These are phyloP conservation scores for Leccinum fuscescens DNA, from an alignment of 1,284 basidiomycete genomes.

Conservation along the genomic window DNA sequence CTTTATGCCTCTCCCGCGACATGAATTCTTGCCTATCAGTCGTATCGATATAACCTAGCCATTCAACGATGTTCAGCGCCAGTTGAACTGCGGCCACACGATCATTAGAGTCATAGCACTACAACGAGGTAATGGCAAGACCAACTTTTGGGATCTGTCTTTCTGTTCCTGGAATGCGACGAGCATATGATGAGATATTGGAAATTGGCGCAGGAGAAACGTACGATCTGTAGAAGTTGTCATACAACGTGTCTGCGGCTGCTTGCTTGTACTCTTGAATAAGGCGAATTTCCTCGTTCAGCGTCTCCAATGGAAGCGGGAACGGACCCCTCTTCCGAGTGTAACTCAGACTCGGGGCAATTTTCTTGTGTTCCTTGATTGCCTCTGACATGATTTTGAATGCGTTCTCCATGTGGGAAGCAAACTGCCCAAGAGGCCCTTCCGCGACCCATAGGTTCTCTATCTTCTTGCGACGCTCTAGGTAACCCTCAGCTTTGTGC, in stretches of 20 bases:
- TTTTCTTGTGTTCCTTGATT: conserved; percentile 23
- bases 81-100: conserved; percentile 21
- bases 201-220: neutral
- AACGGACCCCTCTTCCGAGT: conserved; percentile 19
- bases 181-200: neutral
- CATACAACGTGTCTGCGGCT: conserved; percentile 17
- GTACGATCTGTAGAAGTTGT: conserved; percentile 25
- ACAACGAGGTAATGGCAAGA: neutral
- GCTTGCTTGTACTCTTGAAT: conserved; percentile 24
- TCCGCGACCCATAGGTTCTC: conserved; percentile 18
- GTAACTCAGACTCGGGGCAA: conserved; percentile 6
- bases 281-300: conserved; percentile 24
- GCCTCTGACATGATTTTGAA: conserved; percentile 21
- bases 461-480: conserved; percentile 24
- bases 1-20: conserved; percentile 25
- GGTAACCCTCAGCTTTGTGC: conserved; percentile 24
- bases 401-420: conserved; percentile 22
- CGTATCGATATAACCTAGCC: conserved; percentile 27
- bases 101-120: conserved; percentile 4
- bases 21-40: conserved; percentile 27
- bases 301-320: conserved; percentile 22
- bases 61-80: conserved; percentile 20
- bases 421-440: conserved; percentile 21
- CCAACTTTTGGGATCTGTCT: conserved; percentile 28
- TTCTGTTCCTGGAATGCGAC: conserved; percentile 14